phyloP scores from a whole-genome alignment of 768 basidiomycete genomes.

The Tulasnella sp. region DNA sequence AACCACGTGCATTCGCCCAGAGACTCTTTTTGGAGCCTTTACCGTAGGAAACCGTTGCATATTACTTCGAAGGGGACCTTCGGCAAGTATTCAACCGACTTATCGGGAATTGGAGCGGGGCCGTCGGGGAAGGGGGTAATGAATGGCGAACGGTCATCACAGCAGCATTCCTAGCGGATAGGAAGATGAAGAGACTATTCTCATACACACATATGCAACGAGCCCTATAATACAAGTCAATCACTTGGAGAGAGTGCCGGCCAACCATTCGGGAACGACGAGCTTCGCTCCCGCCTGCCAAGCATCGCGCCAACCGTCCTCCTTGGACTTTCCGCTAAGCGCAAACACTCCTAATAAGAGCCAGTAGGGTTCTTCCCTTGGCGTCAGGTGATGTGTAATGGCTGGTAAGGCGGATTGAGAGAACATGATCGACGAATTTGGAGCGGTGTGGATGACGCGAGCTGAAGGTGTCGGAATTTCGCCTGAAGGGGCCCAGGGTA shows the following conservation, averaged over 20 bases:
- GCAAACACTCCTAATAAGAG: conserved; percentile 59
- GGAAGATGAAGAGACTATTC: not conserved
- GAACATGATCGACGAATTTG: conserved; percentile 60
- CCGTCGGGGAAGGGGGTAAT: too few species aligned
- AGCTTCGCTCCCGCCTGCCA: not conserved
- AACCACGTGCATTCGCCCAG: not conserved
- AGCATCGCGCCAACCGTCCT: not conserved
- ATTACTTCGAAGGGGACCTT: too few species aligned
- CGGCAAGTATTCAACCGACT: too few species aligned
- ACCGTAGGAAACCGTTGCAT: too few species aligned
- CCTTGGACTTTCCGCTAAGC: conserved; percentile 18
- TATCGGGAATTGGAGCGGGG: too few species aligned
- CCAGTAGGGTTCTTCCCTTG: conserved; percentile 37
- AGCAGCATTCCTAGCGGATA: too few species aligned
- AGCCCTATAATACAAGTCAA: not conserved
- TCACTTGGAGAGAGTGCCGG: not conserved
- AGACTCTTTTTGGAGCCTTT: not conserved
- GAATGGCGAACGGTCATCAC: too few species aligned
- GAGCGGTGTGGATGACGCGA: conserved; percentile 47
- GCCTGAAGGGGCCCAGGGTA: conserved; percentile 21
- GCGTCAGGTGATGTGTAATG: conserved; percentile 36
- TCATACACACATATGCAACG: not conserved
- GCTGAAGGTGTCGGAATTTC: conserved; percentile 23
- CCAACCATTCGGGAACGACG: not conserved
- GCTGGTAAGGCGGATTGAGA: conserved; percentile 56